Evolutionary conservation across 768 basidiomycete species (phyloP), one percentile per base, ranked within the genome.

Genomic region (Mycena vitilis): DNA sequence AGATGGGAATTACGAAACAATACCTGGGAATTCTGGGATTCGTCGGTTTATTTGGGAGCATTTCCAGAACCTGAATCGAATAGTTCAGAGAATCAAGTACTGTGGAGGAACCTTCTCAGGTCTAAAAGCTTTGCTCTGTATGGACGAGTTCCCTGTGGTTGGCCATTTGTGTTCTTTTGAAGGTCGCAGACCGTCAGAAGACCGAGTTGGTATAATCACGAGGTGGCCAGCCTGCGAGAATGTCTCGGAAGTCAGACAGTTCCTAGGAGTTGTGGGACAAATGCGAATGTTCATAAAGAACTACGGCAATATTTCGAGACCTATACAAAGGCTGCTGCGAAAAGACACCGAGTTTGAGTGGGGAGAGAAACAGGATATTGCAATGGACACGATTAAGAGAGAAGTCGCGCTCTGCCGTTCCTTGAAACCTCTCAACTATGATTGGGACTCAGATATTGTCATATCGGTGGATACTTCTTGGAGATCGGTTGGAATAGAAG

Each of bases 381-480:
- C 52, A 1, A 53, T 53, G 52, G 22, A 57, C 40, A 2, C 9
- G 5, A 36, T 36, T 12, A 34, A 49, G 36, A 6, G 2, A 16
- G 30, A 15, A 38, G 15, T 34, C 16, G 18, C 30, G 6, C 36
- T 8, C 22, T 70, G 65, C 2, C 78, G 80, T 22, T 77, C 76
- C 0, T 61, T 84, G 2, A 57, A 68, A 5, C 75, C 79, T 0
- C 73, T 85, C 16, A 74, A 83, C 60, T 83, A 83, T 52, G 22
- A 61, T 0, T 79, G 73, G 15, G 58, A 49, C 20, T 51, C 8
- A 2, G 71, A 75, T 1, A 72, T 83, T 34, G 77, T 80, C 1
- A 62, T 84, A 0, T 71, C 80, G 4, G 83, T 85, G 0, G 82
- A 85, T 67, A 78, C 81, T 0, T 80, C 76, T 0, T 71, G 67